These are phyloP conservation scores for Physcia stellaris DNA, from an alignment of 495 filamentous ascomycete genomes.

Conservation along the genomic window DNA sequence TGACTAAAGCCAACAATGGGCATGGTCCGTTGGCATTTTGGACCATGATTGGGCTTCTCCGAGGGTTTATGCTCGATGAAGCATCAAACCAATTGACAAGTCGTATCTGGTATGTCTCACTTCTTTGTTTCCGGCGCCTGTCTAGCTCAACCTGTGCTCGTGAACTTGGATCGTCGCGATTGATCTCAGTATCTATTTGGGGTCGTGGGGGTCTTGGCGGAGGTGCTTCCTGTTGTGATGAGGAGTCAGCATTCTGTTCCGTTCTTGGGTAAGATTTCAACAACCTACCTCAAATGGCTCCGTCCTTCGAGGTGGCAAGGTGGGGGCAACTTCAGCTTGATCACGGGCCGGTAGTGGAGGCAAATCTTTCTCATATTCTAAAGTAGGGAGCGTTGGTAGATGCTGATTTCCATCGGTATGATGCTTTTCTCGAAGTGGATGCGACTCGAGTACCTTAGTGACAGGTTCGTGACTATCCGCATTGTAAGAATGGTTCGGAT, in stretches of 20 bases:
- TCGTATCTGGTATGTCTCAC: constrained; percentile 59
- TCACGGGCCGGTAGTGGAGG: too few species aligned
- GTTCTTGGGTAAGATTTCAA: too few species aligned
- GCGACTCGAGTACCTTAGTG: too few species aligned
- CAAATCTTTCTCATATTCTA: background rate
- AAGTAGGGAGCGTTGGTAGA: background rate
- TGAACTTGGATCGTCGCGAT: too few species aligned
- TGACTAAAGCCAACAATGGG: constrained; percentile 84
- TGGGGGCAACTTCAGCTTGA: too few species aligned
- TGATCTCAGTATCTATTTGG: background rate
- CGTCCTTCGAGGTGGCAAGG: too few species aligned
- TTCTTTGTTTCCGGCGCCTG: constrained; percentile 30
- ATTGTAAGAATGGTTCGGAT: too few species aligned
- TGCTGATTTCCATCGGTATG: background rate
- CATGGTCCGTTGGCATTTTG: constrained; percentile 94
- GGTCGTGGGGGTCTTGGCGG: constrained; percentile 1
- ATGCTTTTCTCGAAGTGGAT: too few species aligned
- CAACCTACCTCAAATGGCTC: too few species aligned
- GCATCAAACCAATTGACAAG: constrained; percentile 49
- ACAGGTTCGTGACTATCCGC: too few species aligned
- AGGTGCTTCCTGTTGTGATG: background rate
- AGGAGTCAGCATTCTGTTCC: background rate
- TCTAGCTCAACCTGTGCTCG: constrained; percentile 22
- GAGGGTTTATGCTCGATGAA: constrained; percentile 24
- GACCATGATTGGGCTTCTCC: constrained; percentile 64